phyloP scores from a whole-genome alignment of 1,284 basidiomycete species.

The Farysia itapuensis region DNA sequence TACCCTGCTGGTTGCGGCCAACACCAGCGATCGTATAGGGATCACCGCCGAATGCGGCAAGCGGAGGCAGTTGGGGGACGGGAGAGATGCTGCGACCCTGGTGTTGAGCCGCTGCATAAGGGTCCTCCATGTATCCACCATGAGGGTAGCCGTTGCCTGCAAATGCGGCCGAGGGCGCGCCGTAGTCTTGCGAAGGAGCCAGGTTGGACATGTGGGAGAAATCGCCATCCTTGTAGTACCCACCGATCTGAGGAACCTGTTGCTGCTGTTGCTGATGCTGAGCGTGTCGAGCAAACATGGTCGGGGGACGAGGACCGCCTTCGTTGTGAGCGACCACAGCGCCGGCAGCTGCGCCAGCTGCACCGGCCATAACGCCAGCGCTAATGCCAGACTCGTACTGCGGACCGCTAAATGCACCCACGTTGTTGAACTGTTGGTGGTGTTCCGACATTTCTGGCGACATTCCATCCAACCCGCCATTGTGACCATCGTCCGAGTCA shows the following conservation, averaged over 20 bases:
- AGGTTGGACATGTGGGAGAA: conserved; percentile 5
- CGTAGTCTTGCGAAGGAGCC: conserved; percentile 18
- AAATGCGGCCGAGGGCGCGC: conserved; percentile 26
- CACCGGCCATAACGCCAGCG: conserved; percentile 9
- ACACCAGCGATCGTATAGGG: conserved; percentile 47
- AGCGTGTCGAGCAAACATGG: conserved; percentile 58
- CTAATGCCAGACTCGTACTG: conserved; percentile 30
- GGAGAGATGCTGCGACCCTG: conserved; percentile 22
- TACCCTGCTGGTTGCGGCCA: conserved; percentile 23
- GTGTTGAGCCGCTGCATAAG: conserved; percentile 8
- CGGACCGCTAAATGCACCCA: conserved; percentile 5
- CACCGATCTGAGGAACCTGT: conserved; percentile 30
- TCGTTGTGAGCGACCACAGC: conserved; percentile 49
- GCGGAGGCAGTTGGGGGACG: conserved; percentile 41
- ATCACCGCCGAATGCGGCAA: conserved; percentile 47
- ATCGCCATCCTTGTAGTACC: conserved; percentile 38
- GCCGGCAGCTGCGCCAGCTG: conserved; percentile 23
- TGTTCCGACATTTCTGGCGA: conserved; percentile 41
- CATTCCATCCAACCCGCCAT: conserved; percentile 2
- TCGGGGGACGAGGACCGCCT: conserved; percentile 58
- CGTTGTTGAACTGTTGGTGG: conserved; percentile 39
- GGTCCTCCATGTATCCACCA: conserved; percentile 35
- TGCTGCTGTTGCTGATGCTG: conserved; percentile 10
- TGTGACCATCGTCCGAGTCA: conserved; percentile 46
- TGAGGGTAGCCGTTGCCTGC: conserved; percentile 9